These are phyloP conservation scores for Apostasia ramifera DNA, from an alignment of 106 monocot genomes.

Conservation along the genomic window DNA sequence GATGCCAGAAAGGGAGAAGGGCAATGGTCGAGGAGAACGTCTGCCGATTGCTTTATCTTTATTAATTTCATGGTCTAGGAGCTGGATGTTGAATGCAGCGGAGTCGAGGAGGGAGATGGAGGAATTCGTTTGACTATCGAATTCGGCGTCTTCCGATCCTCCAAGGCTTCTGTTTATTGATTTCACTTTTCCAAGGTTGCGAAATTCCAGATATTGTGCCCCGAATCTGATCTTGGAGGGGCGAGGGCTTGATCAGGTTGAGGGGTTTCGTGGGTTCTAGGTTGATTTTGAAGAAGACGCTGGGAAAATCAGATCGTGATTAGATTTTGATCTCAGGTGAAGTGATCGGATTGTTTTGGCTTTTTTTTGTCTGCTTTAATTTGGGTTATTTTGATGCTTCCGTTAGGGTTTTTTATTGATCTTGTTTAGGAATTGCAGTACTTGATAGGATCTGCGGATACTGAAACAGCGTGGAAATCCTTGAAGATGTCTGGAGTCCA, in stretches of 20 bases:
- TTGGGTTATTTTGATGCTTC: neutral
- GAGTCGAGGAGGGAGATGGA: neutral
- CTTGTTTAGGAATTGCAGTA: neutral
- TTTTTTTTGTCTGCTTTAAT: neutral
- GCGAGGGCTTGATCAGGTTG: too few relatives aligned
- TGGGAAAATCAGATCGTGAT: neutral
- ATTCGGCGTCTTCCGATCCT: neutral
- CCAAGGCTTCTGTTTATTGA: neutral
- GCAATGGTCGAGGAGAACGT: too few relatives aligned
- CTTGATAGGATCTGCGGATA: neutral
- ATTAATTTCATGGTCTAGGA: too few relatives aligned
- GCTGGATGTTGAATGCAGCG: neutral
- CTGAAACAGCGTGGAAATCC: slow-evolving; percentile 2
- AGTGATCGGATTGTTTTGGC: neutral
- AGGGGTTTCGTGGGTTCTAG: too few relatives aligned
- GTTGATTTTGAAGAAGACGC: too few relatives aligned
- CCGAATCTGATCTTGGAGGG: too few relatives aligned
- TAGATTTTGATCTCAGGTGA: neutral
- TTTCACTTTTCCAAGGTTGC: neutral
- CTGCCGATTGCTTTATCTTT: too few relatives aligned
- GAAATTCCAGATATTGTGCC: too few relatives aligned
- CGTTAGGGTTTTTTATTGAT: neutral
- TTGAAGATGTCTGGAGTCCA: slow-evolving; percentile 44
- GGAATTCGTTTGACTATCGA: neutral
- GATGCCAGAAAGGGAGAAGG: too few relatives aligned